These are phyloP conservation scores for Letharia columbiana DNA, from an alignment of 495 filamentous ascomycete genomes.

Conservation along the genomic window DNA sequence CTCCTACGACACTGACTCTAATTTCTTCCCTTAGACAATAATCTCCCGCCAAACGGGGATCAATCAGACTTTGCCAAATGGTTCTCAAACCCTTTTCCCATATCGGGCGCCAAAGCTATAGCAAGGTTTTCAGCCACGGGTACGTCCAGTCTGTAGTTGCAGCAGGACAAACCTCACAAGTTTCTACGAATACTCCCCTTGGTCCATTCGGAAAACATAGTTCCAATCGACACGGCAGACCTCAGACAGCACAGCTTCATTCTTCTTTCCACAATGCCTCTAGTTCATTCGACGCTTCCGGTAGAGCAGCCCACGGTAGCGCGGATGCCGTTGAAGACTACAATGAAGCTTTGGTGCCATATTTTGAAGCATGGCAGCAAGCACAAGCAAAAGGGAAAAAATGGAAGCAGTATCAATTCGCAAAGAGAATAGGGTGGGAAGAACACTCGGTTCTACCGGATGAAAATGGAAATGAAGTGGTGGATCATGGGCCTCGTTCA, in stretches of 20 bases:
- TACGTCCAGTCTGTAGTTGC: constrained; percentile 97
- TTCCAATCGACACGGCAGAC: constrained; percentile 48
- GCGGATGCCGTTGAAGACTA: constrained; percentile 32
- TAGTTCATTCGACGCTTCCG: constrained; percentile 36
- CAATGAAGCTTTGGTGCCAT: constrained; percentile 63
- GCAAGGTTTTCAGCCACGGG: constrained; percentile 92
- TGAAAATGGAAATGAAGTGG: constrained; percentile 34
- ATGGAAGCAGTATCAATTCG: constrained; percentile 86
- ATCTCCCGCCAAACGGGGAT: constrained; percentile 7
- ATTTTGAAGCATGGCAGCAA: constrained; percentile 80
- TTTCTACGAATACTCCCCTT: constrained; percentile 59
- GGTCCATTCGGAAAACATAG: constrained; percentile 44
- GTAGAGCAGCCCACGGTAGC: constrained; percentile 29
- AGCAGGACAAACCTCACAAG: constrained; percentile 80
- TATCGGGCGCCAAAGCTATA: constrained; percentile 92
- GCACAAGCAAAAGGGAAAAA: constrained; percentile 67
- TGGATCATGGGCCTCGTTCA: constrained; percentile 25
- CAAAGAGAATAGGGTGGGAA: constrained; percentile 80
- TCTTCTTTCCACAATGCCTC: constrained; percentile 61
- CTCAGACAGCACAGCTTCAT: constrained; percentile 56
- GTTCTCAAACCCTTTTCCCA: constrained; percentile 75
- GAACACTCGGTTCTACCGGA: constrained; percentile 43
- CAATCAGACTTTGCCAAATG: constrained; percentile 55
- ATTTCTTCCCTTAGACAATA: background rate
- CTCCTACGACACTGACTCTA: constrained; percentile 7